Base-by-base conservation (phyloP, 352 stramenopile genomes). In the Globisporangium cystogenes region DNA sequence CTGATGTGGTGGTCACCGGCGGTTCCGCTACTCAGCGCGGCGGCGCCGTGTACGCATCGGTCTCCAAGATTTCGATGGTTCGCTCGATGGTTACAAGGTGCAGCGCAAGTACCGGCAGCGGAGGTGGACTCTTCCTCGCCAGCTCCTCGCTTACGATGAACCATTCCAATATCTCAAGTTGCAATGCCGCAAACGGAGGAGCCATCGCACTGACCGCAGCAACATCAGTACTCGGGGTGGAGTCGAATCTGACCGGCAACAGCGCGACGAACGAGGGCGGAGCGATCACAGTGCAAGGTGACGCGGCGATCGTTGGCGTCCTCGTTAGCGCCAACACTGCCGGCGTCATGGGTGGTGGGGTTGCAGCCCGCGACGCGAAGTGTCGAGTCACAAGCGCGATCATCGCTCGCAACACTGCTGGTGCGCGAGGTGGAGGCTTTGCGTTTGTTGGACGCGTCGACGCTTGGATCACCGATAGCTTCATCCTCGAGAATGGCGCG, bases 21-120 rank as follows among this genome's bases (percentile, higher is more conserved):
- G 42, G 54, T 8, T 45, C 14, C 7, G 64, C 70, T 1, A 67
- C 16, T 3, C 33, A 52, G 4, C 64, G 55, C 29, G 73, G 68
- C 29, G 73, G 73, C 7, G 68, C 50, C 4, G 23, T 78, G 1
- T 70, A 73, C 40, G 51, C 57, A 23, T 41, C 55, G 3, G 42
- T 61, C 24, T 63, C 70, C 14, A 63, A 26, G 1, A 33, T 65
- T 2, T 44, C 37, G 1, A 54, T 74, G 29, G 39, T 51, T 3
- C 51, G 65, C 0, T 72, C 67, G 4, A 60, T 62, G 23, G 24
- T 76, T 18, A 64, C 49, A 0, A 64, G 59, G 31, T 54, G 64
- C n/a, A 62, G 36, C 4, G 60, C 70, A 10, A 27, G 20, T 42
- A 42, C 1, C 31, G 53, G 48, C 36, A 54, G 41, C 14, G 70